A percentile compares a stretch with the other conserved stretches of the same genome.
Conservation (phyloP, 169 alveolate species). For the Plasmodium berghei region DNA sequence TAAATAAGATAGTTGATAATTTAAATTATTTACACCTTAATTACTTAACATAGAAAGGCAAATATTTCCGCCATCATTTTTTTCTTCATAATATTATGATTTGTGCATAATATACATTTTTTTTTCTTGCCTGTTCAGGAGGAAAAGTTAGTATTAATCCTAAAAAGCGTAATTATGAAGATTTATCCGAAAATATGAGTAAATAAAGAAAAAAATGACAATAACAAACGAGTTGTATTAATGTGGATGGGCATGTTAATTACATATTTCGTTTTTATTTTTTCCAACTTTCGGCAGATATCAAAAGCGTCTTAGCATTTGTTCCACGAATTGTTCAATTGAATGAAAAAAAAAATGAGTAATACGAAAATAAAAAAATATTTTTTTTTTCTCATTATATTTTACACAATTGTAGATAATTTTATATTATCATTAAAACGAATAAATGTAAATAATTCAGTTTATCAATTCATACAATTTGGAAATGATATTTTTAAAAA, state of each 20-base stretch:
- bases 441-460: not conserved
- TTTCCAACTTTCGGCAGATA: slow-evolving; percentile 2
- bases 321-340: slow-evolving; percentile 60
- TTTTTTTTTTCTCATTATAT: slow-evolving; percentile 9
- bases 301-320: slow-evolving; percentile 61
- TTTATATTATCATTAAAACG: not conserved
- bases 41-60: no score
- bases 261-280: not conserved
- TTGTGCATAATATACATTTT: not conserved
- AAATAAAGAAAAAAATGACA: slow-evolving; percentile 1
- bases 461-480: not conserved
- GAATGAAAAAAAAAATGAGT: slow-evolving; percentile 59
- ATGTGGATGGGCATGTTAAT: not conserved
- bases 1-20: no score
- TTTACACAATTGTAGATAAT: slow-evolving; percentile 5
- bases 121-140: slow-evolving; percentile 25
- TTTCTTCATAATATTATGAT: not conserved
- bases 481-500: not conserved
- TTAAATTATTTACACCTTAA: no score
- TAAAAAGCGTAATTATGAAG: slow-evolving; percentile 69
- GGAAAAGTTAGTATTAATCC: slow-evolving; percentile 43
- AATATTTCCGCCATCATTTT: no score
- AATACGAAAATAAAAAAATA: not conserved
- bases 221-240: not conserved
- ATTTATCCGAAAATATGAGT: slow-evolving; percentile 60